Conservation (phyloP, 2,329 filamentous ascomycete genomes). For the Colletotrichum chrysophilum region DNA sequence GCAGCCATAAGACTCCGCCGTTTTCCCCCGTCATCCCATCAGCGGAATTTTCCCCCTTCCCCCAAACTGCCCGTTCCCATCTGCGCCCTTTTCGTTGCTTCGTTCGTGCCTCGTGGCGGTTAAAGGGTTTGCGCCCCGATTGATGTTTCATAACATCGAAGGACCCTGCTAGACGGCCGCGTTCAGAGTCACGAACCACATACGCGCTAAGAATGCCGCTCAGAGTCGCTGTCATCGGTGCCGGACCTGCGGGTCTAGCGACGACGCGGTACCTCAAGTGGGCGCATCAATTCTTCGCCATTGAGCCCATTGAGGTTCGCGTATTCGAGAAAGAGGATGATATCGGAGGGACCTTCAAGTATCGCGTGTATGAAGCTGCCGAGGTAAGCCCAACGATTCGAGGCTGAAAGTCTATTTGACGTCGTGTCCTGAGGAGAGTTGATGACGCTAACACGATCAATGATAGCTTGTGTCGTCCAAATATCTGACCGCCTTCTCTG, state of each 20-base stretch:
- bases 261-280: conserved; percentile 46
- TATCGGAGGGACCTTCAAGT: conserved; percentile 53
- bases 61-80: background rate
- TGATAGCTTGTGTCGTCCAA: conserved; percentile 49
- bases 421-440: background rate
- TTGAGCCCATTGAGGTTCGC: conserved; percentile 42
- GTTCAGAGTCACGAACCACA: background rate
- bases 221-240: conserved; percentile 47
- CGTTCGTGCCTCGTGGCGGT: background rate
- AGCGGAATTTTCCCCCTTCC: background rate
- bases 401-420: background rate
- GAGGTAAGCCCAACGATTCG: conserved; percentile 29
- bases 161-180: background rate
- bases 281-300: conserved; percentile 42
- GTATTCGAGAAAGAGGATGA: conserved; percentile 50
- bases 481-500: conserved; percentile 55
- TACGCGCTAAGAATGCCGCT: conserved; percentile 7
- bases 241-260: conserved; percentile 47
- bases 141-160: conserved; percentile 5
- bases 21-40: conserved; percentile 11
- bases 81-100: background rate
- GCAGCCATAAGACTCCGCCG: conserved; percentile 8
- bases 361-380: conserved; percentile 52
- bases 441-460: background rate
- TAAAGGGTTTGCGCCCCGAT: background rate